A percentile compares a stretch with the other conserved stretches of the same genome.
These are phyloP conservation scores for Penicillium daleae DNA, from an alignment of 495 filamentous ascomycete genomes.

Conservation along the genomic window DNA sequence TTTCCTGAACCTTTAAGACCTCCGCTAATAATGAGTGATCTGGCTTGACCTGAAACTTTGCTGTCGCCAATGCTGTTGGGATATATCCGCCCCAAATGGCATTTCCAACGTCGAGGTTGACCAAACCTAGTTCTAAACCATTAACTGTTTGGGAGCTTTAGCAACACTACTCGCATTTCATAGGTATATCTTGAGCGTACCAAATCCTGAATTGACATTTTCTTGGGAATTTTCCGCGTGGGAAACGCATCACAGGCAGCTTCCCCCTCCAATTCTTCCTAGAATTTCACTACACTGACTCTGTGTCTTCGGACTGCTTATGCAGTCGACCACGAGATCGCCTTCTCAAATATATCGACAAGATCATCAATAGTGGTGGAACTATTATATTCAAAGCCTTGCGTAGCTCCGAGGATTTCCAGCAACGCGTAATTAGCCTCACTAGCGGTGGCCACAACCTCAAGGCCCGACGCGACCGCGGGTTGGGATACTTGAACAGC, in stretches of 20 bases:
- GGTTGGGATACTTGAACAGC: conserved; percentile 41
- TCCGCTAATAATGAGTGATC: conserved; percentile 36
- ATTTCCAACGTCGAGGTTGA: conserved; percentile 17
- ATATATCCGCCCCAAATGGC: conserved; percentile 39
- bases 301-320: conserved; percentile 19
- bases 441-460: conserved; percentile 43
- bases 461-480: conserved; percentile 35
- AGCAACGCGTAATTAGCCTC: conserved; percentile 37
- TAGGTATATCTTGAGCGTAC: not conserved
- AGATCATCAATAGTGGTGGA: conserved; percentile 27
- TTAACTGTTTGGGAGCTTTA: not conserved
- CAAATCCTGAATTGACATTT: conserved; percentile 17
- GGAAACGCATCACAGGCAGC: conserved; percentile 21
- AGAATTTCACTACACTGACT: conserved; percentile 32
- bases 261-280: conserved; percentile 38
- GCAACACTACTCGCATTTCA: not conserved
- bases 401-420: conserved; percentile 40
- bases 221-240: conserved; percentile 9
- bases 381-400: conserved; percentile 42
- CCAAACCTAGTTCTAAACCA: conserved; percentile 4
- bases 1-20: conserved; percentile 48
- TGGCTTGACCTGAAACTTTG: conserved; percentile 35
- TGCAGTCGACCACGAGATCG: conserved; percentile 31
- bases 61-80: conserved; percentile 33
- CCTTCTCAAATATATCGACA: conserved; percentile 22